Conservation (phyloP, 1,284 basidiomycete species). For the Clitocybe nebularis region DNA sequence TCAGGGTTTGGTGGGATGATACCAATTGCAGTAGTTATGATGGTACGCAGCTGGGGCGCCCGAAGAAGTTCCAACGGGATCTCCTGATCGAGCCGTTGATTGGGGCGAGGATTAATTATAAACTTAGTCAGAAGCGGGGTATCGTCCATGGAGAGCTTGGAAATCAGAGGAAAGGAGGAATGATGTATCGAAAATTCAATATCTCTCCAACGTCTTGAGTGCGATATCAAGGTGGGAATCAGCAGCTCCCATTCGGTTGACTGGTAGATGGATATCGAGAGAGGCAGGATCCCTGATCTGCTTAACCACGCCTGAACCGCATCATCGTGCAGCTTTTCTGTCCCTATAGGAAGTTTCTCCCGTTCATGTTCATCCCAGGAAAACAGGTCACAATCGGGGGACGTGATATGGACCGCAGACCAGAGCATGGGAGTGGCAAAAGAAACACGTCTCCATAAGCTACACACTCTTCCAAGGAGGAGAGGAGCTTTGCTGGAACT, state of each 20-base stretch:
- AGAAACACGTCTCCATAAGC: constrained; percentile 5
- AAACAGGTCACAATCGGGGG: not conserved
- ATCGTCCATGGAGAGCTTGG: not conserved
- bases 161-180: not conserved
- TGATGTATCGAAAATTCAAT: not conserved
- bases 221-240: not conserved
- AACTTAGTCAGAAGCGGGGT: not conserved
- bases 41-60: not conserved
- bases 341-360: not conserved
- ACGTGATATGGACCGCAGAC: constrained; percentile 1
- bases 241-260: not conserved
- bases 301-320: not conserved
- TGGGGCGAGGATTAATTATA: not conserved
- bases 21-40: not conserved
- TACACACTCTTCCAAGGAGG: constrained; percentile 7
- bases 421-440: constrained; percentile 2
- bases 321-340: not conserved
- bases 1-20: not conserved
- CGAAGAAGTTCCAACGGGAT: not conserved
- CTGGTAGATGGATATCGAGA: not conserved
- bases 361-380: not conserved
- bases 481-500: constrained; percentile 6
- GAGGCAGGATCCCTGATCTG: not conserved
- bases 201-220: not conserved
- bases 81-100: not conserved